Conservation (phyloP, 805 yeast species). For the Candida piceae region DNA sequence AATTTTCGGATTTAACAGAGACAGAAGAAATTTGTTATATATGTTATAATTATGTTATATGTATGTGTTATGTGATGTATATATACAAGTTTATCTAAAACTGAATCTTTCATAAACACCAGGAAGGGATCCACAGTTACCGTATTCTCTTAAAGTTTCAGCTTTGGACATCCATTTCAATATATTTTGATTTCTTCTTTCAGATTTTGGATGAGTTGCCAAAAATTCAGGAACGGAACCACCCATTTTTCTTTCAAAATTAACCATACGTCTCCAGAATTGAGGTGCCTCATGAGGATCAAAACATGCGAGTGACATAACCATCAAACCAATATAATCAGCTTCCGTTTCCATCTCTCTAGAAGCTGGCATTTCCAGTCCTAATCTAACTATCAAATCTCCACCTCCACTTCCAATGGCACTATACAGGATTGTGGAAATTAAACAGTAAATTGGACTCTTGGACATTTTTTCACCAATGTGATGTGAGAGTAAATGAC, state of each 20-base stretch:
- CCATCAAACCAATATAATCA: constrained; percentile 86
- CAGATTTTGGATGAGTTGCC: constrained; percentile 86
- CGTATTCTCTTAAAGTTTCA: constrained; percentile 35
- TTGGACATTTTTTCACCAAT: constrained; percentile 76
- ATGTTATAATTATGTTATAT: too few species aligned
- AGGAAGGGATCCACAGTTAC: constrained; percentile 43
- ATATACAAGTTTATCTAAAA: too few species aligned
- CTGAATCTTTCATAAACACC: too few species aligned
- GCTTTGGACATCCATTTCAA: constrained; percentile 61
- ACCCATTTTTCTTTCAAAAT: constrained; percentile 37
- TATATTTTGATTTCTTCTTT: constrained; percentile 67
- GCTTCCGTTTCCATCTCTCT: constrained; percentile 96
- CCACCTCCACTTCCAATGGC: constrained; percentile 56
- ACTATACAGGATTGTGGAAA: constrained; percentile 50
- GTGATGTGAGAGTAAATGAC: constrained; percentile 92
- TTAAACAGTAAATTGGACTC: constrained; percentile 61
- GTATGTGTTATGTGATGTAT: too few species aligned
- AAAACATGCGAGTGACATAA: constrained; percentile 88
- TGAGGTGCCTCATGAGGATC: constrained; percentile 67
- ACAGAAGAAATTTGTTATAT: too few species aligned
- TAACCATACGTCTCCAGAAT: constrained; percentile 81
- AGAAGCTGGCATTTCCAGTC: constrained; percentile 76
- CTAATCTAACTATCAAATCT: constrained; percentile 46
- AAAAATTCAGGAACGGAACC: constrained; percentile 51
- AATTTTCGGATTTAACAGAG: too few species aligned